Evolutionary conservation across 306 rosid genomes (phyloP).

Genomic region (Vigna trinervia): DNA sequence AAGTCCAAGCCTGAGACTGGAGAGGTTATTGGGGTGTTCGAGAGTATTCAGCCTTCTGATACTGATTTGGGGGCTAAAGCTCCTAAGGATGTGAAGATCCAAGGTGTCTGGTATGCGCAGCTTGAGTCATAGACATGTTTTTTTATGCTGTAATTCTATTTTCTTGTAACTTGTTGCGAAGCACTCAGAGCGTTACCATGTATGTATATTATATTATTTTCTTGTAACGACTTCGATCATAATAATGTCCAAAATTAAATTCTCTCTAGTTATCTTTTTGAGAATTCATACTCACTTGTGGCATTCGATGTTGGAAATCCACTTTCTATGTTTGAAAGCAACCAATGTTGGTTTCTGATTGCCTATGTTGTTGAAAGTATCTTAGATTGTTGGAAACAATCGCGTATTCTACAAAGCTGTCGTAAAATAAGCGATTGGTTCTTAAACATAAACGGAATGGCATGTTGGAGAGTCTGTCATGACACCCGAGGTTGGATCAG

Average conservation of each 20-base stretch:
- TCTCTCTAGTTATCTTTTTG: not conserved
- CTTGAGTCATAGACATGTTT: slow-evolving; percentile 63
- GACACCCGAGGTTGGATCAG: not conserved
- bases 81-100: slow-evolving; percentile 95
- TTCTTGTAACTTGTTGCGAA: slow-evolving; percentile 22
- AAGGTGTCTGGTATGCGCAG: slow-evolving; percentile 98
- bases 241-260: not conserved
- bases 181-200: slow-evolving; percentile 50
- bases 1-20: slow-evolving; percentile 90
- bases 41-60: slow-evolving; percentile 92
- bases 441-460: not conserved
- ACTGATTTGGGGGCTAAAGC: slow-evolving; percentile 96
- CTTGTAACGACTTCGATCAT: slow-evolving; percentile 39
- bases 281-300: not conserved
- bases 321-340: too few relatives aligned
- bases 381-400: not conserved
- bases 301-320: not conserved
- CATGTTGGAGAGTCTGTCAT: not conserved
- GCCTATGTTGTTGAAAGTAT: not conserved
- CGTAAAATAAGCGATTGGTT: not conserved
- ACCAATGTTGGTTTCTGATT: not conserved
- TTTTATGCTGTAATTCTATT: slow-evolving; percentile 9
- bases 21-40: slow-evolving; percentile 90
- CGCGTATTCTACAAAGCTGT: not conserved
- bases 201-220: slow-evolving; percentile 57